Evolutionary conservation across 2,329 filamentous ascomycete genomes (phyloP).

Genomic region (Hymenoscyphus infarciens): DNA sequence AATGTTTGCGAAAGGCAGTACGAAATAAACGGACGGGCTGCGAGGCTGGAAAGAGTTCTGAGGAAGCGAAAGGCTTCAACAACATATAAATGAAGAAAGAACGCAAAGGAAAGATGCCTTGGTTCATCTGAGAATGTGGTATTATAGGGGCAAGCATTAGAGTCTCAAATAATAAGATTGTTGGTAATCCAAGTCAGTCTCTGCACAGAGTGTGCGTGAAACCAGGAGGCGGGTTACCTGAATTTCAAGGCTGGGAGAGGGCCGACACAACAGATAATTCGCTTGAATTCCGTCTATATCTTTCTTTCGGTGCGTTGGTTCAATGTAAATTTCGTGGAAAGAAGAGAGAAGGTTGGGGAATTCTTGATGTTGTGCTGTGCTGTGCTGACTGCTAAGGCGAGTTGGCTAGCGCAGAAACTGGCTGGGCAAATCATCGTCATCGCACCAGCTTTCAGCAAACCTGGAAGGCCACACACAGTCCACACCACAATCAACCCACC

Average conservation of each 20-base stretch:
- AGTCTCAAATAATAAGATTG: no score
- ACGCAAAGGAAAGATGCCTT: no score
- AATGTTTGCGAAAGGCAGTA: no score
- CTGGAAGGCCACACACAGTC: neutral
- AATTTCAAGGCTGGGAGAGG: neutral
- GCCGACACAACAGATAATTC: neutral
- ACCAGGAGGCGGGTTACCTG: constrained; percentile 13
- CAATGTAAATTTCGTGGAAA: neutral
- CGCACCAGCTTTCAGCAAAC: constrained; percentile 1
- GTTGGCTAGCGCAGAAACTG: neutral
- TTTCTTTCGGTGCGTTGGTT: neutral
- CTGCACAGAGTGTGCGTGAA: no score
- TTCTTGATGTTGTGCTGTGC: neutral
- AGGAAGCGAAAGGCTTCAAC: no score
- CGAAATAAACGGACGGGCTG: no score
- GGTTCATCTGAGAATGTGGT: no score
- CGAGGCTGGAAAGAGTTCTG: no score
- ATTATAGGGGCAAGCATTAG: no score
- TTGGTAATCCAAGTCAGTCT: no score
- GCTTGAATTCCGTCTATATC: neutral
- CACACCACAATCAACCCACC: neutral
- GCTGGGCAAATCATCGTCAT: neutral
- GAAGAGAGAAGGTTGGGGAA: neutral
- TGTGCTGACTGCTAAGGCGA: neutral
- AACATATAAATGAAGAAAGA: no score